Evolutionary conservation across 208 protist species (phyloP), one percentile per base, ranked within the genome.

Genomic region (Trypanosoma mega): DNA sequence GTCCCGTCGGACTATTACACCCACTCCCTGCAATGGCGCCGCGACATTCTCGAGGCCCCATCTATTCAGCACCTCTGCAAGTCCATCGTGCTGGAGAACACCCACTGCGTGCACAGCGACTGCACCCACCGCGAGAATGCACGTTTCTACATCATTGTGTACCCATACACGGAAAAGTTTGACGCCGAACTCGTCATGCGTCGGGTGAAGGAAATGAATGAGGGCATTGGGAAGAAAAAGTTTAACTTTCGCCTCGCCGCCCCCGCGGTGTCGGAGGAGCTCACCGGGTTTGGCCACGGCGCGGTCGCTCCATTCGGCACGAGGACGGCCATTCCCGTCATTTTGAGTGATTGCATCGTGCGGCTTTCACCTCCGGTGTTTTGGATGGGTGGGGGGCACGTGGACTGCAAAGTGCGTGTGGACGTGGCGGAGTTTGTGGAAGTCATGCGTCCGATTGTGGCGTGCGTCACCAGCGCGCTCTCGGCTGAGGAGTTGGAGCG

Each of bases 21-120:
- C 24, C 76, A 80, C 59, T 78, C 70, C 24, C 74, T 97, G 30
- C 80, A 90, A 62, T 91, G 87, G 78, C 76, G 92, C 7, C 79
- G 87, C 31, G 81, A 97, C 47, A 67, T 80, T 21, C 76, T 97
- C 29, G 45, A 56, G 3, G 86, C 89, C 0, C 73, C 82, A 16
- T 82, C 80, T 33, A 89, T 93, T 52, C 72, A 82, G 6, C 80
- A 96, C 49, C 58, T 97, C 16, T 97, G 93, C 78, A 97, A 97
- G 60, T 92, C 90, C 0, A 94, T 97, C 48, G 51, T 97, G 7
- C 63, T 97, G 52, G 88, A 96, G 63, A 97, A 97, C 72, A 95
- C 93, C 16, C 84, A 95, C 63, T 97, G 88, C 69, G 72, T 70
- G 5, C 36, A 78, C 21, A 46, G 9, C 4, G 86, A 93, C 61